phyloP scores from a whole-genome alignment of 768 basidiomycete genomes.

The Hygrophorus russula region DNA sequence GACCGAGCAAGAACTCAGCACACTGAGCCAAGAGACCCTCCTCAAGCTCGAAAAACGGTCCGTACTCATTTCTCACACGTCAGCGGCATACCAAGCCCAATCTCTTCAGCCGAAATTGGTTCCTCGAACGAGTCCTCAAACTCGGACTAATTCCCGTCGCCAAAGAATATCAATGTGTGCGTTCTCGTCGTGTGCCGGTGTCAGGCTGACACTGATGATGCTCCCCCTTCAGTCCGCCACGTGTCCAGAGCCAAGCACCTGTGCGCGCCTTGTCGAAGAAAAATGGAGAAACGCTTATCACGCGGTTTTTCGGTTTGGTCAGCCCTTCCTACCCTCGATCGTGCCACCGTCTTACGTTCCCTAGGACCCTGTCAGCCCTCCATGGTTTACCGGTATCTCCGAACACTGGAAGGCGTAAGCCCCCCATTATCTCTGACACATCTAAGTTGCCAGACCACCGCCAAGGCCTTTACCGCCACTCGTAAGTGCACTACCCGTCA shows the following conservation, averaged over 20 bases:
- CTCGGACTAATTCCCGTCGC: constrained; percentile 76
- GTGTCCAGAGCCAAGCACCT: constrained; percentile 70
- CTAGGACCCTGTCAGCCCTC: constrained; percentile 78
- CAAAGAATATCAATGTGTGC: constrained; percentile 93
- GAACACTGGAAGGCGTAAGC: constrained; percentile 83
- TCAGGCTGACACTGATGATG: neutral
- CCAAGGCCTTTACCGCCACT: constrained; percentile 81
- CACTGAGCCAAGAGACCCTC: constrained; percentile 71
- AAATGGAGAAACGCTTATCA: constrained; percentile 89
- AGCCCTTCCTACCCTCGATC: constrained; percentile 8
- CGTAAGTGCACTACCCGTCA: constrained; percentile 32
- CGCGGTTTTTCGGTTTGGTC: constrained; percentile 79
- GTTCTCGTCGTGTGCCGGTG: constrained; percentile 14
- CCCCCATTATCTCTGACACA: constrained; percentile 82
- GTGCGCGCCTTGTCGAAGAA: constrained; percentile 81
- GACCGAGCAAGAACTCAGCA: constrained; percentile 69
- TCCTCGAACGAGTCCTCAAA: constrained; percentile 88
- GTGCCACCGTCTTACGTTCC: neutral
- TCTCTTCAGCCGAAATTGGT: constrained; percentile 75
- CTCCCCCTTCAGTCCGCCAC: constrained; percentile 48
- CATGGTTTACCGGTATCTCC: constrained; percentile 87
- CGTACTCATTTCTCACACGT: constrained; percentile 8
- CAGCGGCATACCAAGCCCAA: neutral
- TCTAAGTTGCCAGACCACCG: constrained; percentile 79
- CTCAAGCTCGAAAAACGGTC: constrained; percentile 84